Conservation (phyloP, 192 early-diverging fungal genomes). For the Coemansia sp. region DNA sequence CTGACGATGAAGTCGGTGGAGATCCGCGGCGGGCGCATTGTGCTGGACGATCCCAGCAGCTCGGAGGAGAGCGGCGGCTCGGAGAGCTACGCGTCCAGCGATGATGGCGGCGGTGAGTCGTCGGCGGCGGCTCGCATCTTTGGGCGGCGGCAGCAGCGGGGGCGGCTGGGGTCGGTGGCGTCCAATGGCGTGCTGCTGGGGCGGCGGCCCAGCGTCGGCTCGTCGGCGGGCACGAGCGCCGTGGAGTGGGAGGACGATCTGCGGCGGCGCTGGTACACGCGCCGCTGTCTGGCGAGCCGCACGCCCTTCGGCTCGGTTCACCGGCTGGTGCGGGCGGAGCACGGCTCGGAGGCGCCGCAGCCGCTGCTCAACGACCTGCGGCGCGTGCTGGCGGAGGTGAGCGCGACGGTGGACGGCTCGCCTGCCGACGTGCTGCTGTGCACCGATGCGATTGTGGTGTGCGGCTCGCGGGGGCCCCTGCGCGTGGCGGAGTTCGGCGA, state of each 20-base stretch:
- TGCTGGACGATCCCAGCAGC: conserved; percentile 47
- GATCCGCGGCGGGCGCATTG: conserved; percentile 50
- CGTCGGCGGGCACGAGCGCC: conserved; percentile 4
- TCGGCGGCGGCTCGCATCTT: conserved; percentile 7
- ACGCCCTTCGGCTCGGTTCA: conserved; percentile 46
- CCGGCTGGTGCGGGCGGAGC: conserved; percentile 39
- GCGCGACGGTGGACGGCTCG: not conserved
- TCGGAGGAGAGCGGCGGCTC: conserved; percentile 22
- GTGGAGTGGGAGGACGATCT: conserved; percentile 39
- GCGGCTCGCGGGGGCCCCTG: conserved; percentile 17
- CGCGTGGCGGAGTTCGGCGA: conserved; percentile 38
- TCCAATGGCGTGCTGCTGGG: not conserved
- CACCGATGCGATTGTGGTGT: conserved; percentile 31
- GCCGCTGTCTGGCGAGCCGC: conserved; percentile 33
- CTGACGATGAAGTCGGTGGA: conserved; percentile 55
- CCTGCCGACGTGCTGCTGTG: conserved; percentile 29
- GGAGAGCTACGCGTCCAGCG: conserved; percentile 6
- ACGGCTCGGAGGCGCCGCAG: conserved; percentile 18
- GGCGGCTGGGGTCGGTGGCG: not conserved
- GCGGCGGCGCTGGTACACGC: conserved; percentile 46
- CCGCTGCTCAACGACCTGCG: conserved; percentile 48
- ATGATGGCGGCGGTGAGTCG: not conserved
- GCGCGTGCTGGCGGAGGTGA: conserved; percentile 28
- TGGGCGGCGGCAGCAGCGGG: conserved; percentile 1
- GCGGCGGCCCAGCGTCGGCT: conserved; percentile 12